Evolutionary conservation across 139 green algal genomes (phyloP), one percentile per base, ranked within the genome.

Genomic region (Coelastrella sp.): DNA sequence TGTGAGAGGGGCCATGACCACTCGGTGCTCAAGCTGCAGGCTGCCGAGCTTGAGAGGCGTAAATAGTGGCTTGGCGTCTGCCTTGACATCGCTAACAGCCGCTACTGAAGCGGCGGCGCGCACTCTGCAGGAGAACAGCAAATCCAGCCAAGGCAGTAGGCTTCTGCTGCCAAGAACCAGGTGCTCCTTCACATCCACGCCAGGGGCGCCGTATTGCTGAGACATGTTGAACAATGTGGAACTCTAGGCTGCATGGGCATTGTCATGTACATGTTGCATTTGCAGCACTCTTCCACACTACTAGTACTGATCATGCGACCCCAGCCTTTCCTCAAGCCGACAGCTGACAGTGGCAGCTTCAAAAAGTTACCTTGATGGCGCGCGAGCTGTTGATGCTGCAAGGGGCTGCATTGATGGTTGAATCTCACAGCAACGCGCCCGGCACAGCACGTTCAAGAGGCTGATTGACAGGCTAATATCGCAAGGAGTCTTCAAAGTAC

Each of bases 1-100:
- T 3, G 96, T 98, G 15, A 98, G 92, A 4, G 96, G 96, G 11
- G 96, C 93, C 27, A 95, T 95, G 11, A 96, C 96, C 19, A 98
- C 93, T 84, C 96, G 91, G 91, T 96, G 93, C 68, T 85, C 63
- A 20, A 98, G 92, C 73, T 95, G 22, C 15, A 91, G 83, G 5
- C 58, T 75, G 60, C 92, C 94, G 7, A 95, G 20, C 65, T 93
- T 91, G 84, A 91, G 91, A 27, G 92, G 92, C 12, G 61, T 91
- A 83, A 96, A 95, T 59, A 96, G 92, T 0, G 84, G 61, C 72
- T 74, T 61, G 25, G n/a, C 58, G 61, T 90, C 85, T 15, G 84
- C 73, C 56, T 70, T 79, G 9, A 89, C 68, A 11, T 15, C 8
- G 11, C 15, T 24, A 87, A 17, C 25, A 25, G 82, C 63, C 74